Evolutionary conservation across 2,329 filamentous ascomycete genomes (phyloP).

Genomic region (Botrytis paeoniae): DNA sequence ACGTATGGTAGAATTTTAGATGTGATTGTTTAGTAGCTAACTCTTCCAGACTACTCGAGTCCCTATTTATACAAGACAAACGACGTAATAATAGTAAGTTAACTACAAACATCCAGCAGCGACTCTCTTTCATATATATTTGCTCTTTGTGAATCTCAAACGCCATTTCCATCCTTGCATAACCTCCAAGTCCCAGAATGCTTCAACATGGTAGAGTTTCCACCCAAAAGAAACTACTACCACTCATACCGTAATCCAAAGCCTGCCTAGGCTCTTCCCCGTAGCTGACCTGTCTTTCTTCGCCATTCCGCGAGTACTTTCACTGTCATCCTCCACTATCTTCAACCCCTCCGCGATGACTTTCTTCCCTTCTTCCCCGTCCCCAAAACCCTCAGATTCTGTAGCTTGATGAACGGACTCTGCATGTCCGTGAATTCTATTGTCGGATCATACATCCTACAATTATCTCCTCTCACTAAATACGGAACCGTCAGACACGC

Average conservation of each 20-base stretch:
- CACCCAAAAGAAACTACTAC: not conserved
- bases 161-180: not conserved
- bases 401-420: not conserved
- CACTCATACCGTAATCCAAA: not conserved
- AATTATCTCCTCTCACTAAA: not conserved
- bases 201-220: not conserved
- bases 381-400: too few species aligned
- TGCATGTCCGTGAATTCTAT: not conserved
- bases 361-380: not conserved
- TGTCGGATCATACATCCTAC: fast-evolving
- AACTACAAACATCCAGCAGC: not conserved
- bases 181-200: not conserved
- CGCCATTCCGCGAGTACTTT: not conserved
- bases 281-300: not conserved
- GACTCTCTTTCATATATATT: not conserved
- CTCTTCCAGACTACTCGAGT: not conserved
- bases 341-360: too few species aligned
- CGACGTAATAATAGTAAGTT: not conserved
- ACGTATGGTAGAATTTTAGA: not conserved
- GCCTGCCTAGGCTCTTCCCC: too few species aligned
- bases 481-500: not conserved
- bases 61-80: not conserved
- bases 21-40: not conserved
- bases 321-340: too few species aligned
- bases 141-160: too few species aligned